A percentile compares a stretch with the other conserved stretches of the same genome.
Conservation (phyloP, 2,329 filamentous ascomycete genomes). For the Aspergillus nomiae region DNA sequence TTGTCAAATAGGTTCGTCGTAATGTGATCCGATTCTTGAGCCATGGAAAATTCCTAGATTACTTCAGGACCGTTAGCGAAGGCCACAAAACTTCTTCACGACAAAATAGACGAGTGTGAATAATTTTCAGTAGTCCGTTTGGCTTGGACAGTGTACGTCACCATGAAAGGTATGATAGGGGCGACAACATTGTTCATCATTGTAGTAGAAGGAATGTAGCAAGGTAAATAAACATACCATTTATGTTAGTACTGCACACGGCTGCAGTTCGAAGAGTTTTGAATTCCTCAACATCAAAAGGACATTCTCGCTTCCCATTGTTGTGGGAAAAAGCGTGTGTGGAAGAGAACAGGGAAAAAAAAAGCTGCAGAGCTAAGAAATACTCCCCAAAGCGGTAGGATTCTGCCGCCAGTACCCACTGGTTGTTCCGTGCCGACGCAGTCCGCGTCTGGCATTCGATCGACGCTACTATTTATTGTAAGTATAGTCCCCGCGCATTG, state of each 20-base stretch:
- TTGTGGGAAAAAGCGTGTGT: slow-evolving; percentile 18
- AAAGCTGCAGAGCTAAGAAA: slow-evolving; percentile 10
- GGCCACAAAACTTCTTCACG: slow-evolving; percentile 14
- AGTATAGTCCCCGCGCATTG: slow-evolving; percentile 13
- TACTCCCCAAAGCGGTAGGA: slow-evolving; percentile 7
- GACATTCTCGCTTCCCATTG: slow-evolving; percentile 2
- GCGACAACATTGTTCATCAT: slow-evolving; percentile 65
- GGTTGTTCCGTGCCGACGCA: slow-evolving; percentile 10
- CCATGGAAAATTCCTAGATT: background rate
- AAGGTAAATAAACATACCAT: slow-evolving; percentile 29
- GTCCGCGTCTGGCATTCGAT: slow-evolving; percentile 4
- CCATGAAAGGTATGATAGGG: slow-evolving; percentile 63
- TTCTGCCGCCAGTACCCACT: slow-evolving; percentile 7
- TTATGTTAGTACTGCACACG: slow-evolving; percentile 15
- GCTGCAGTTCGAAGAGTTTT: slow-evolving; percentile 5
- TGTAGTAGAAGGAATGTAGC: slow-evolving; percentile 20
- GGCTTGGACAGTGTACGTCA: slow-evolving; percentile 64
- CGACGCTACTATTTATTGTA: slow-evolving; percentile 11
- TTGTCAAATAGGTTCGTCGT: background rate
- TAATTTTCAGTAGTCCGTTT: slow-evolving; percentile 60
- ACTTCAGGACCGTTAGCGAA: slow-evolving; percentile 31
- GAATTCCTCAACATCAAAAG: slow-evolving; percentile 6
- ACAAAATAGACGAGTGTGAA: slow-evolving; percentile 13
- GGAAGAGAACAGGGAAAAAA: slow-evolving; percentile 23
- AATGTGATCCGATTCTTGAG: background rate